Evolutionary conservation across 805 yeast genomes (phyloP), one percentile per base, ranked within the genome.

Genomic region (Teunomyces gatunensis): DNA sequence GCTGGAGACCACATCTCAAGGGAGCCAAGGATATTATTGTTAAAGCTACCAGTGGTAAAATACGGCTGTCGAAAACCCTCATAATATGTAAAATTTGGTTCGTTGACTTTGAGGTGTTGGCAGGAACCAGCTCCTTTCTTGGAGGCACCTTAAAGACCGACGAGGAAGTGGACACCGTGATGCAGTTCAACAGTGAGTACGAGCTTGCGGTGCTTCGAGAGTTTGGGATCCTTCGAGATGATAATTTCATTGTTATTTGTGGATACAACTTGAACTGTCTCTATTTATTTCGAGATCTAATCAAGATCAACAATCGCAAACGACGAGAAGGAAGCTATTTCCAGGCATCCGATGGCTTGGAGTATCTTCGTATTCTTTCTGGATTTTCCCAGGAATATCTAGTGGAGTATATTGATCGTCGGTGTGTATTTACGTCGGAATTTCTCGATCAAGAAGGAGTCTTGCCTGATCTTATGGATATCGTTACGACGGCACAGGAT

Each of bases 11-110:
- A 1, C 88, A 84, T 62, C 62, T 83, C 13, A 64, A 76, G 51
- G 87, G 86, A 2, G 88, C 87, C 0, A 83, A 81, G 53, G 85
- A 80, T 47, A 61, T 84, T 15, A 67, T 84, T 11, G 61, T 81
- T 39, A 81, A 78, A 51, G 80, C 81, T 53, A 71, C 75, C 47
- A 64, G 65, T 11, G 49, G 59, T 51, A 54, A 54, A 43, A 60
- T 63, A 27, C 55, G 51, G 27, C 50, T 51, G 41, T 69, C 81
- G 7, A 69, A 70, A 36, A 70, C 77, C 0, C 56, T 81, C 27
- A 63, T 81, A 1, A 73, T 82, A 47, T 82, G 87, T 58, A 76
- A 78, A 48, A 63, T 69, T 35, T 82, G 87, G 87, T 83, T 75
- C 56, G 61, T 74, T 4, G 68, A 77, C 6, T 74, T 81, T 54